These are phyloP conservation scores for Aspergillus brasiliensis DNA, from an alignment of 2,329 filamentous ascomycete species.

Conservation along the genomic window DNA sequence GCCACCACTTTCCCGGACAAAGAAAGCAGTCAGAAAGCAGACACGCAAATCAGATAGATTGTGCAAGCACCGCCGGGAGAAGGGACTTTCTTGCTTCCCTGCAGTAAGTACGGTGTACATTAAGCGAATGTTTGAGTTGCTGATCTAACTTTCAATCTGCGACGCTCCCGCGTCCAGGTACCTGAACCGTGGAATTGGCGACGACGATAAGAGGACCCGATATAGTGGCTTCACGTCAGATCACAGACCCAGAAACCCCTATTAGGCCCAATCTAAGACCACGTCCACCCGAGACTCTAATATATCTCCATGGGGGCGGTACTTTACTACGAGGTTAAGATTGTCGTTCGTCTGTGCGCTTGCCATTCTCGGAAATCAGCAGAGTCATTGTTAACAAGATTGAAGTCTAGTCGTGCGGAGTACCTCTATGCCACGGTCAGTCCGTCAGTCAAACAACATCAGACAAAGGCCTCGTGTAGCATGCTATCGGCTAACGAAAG, in stretches of 20 bases:
- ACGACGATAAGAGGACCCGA: conserved; percentile 2
- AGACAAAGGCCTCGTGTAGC: not conserved
- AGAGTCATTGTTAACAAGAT: not conserved
- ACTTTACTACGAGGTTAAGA: not conserved
- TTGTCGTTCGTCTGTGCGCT: conserved; percentile 3
- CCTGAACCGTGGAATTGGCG: conserved; percentile 5
- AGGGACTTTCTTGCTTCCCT: not conserved
- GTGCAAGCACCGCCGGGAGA: not conserved
- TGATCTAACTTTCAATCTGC: not conserved
- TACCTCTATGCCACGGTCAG: not conserved
- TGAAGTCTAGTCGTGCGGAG: not conserved
- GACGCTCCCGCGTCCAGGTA: not conserved
- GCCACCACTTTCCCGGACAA: conserved; percentile 1
- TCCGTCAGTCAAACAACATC: not conserved
- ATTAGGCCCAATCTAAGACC: not conserved
- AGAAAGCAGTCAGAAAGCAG: not conserved
- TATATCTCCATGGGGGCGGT: not conserved
- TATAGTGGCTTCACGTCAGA: conserved; percentile 4
- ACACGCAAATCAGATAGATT: not conserved
- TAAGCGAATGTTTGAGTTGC: not conserved
- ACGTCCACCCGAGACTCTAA: not conserved
- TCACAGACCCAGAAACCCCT: not conserved
- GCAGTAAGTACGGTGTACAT: not conserved
- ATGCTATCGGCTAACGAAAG: not conserved
- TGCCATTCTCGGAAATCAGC: not conserved